These are phyloP conservation scores for Leccinum sublutescens DNA, from an alignment of 768 basidiomycete genomes.

Conservation along the genomic window DNA sequence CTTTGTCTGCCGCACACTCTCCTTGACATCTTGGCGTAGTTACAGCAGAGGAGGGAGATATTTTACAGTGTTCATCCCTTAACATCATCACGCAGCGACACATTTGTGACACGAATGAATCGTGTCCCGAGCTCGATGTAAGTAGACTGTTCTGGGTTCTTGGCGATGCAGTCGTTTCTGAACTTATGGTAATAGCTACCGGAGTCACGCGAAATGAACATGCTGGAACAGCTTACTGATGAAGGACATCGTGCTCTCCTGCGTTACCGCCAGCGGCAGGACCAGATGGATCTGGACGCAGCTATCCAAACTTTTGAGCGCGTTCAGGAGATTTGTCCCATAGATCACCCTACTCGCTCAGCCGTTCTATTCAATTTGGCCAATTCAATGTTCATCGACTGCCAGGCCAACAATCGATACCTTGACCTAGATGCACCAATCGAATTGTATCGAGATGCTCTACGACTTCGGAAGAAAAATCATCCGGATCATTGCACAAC, in stretches of 20 bases:
- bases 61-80: background rate
- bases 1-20: background rate
- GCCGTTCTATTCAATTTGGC: background rate
- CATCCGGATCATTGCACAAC: background rate
- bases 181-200: background rate
- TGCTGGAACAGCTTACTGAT: background rate
- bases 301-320: background rate
- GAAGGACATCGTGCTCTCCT: background rate
- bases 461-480: background rate
- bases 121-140: background rate
- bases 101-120: background rate
- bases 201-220: background rate
- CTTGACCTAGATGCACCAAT: background rate
- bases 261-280: background rate
- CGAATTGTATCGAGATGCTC: background rate
- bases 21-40: background rate
- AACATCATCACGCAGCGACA: background rate
- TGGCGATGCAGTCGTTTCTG: background rate
- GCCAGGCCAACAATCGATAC: background rate
- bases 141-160: background rate
- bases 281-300: background rate
- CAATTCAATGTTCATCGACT: background rate
- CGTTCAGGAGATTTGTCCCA: background rate
- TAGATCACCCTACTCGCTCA: background rate
- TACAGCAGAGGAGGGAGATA: background rate